These are phyloP conservation scores for Gonapodya sp. DNA, from an alignment of 192 early-diverging fungal species.

Conservation along the genomic window DNA sequence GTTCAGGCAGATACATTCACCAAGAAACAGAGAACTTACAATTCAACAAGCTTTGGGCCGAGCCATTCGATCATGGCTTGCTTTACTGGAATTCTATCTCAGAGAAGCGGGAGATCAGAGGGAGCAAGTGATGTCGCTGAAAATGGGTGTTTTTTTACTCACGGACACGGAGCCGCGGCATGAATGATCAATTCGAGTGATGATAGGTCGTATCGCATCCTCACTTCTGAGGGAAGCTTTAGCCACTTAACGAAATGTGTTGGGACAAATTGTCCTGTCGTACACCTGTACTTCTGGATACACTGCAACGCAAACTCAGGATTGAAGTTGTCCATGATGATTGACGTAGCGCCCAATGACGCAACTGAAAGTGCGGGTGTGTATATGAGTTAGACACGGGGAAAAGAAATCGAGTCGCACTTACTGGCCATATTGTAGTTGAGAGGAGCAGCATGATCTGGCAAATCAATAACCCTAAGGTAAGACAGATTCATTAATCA, in stretches of 20 bases:
- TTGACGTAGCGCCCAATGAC: not conserved
- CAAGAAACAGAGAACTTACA: not conserved
- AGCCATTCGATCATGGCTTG: not conserved
- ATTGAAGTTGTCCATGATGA: slow-evolving; percentile 7
- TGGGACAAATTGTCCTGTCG: slow-evolving; percentile 7
- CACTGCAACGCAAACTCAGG: not conserved
- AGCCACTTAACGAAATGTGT: not conserved
- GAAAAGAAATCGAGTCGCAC: too few relatives aligned
- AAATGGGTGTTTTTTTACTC: not conserved
- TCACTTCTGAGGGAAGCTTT: not conserved
- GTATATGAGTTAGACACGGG: too few relatives aligned
- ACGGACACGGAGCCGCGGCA: slow-evolving; percentile 1
- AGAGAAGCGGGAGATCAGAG: too few relatives aligned
- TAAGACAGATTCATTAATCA: not conserved
- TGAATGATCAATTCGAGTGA: not conserved
- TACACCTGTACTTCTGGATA: slow-evolving; percentile 8
- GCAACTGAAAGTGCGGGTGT: too few relatives aligned
- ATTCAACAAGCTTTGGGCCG: not conserved
- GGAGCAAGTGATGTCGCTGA: not conserved
- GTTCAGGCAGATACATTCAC: not conserved
- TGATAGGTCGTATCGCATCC: not conserved
- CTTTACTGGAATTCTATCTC: slow-evolving; percentile 3
- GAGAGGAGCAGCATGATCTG: not conserved
- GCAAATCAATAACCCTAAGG: not conserved
- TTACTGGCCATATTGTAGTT: not conserved